Evolutionary conservation across 106 monocot genomes (phyloP), one percentile per base, ranked within the genome.

Genomic region (Dendrobium huoshanense): DNA sequence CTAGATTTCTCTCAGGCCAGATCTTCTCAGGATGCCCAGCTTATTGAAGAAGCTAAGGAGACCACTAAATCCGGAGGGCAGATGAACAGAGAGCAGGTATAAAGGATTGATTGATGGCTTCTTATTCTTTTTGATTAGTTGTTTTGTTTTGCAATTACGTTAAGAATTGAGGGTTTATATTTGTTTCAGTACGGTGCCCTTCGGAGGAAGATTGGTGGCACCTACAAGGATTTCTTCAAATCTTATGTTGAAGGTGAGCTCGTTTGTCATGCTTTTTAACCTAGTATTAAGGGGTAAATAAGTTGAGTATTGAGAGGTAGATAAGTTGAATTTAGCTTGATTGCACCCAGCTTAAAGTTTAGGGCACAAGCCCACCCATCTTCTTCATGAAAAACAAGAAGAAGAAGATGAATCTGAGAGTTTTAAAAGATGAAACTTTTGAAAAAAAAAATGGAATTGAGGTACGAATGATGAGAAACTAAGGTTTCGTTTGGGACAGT

Each of bases 221-320:
- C 97, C 29, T 98, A 98, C 90, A 89, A 92, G 81, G 97, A 98
- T 84, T 98, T 98, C 84, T 98, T 94, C 92, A 98, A 98, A 85
- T 95, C 97, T 40, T 98, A 98, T 79, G 89, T 98, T 73, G 97
- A 98, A 24, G 97, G 97, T 95, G 87, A 81, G 15, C 51, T 54
- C 13, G 7, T 44, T 43, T 24, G 42, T 16, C 17, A 55, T 64
- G 5, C 24, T 22, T 64, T 24, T 64, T 6, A 64, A 64, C 3
- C 45, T 45, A 45, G 1, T 45, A 45, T 45, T 45, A 45, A 45
- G 45, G 45, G 45, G 9, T 58, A 17, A 20, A 58, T 58, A 20
- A 58, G 58, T 18, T 16, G 4, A 58, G 20, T 58, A 11, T 19
- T 58, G 5, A 10, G 55, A 15, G 17, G 0, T 9, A 17, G 10